Percentiles rank a stretch among this genome's conserved stretches.
These are phyloP conservation scores for maize (Zea mays) DNA, from an alignment of 176 grass and related monocot species.

Conservation along the genomic window DNA sequence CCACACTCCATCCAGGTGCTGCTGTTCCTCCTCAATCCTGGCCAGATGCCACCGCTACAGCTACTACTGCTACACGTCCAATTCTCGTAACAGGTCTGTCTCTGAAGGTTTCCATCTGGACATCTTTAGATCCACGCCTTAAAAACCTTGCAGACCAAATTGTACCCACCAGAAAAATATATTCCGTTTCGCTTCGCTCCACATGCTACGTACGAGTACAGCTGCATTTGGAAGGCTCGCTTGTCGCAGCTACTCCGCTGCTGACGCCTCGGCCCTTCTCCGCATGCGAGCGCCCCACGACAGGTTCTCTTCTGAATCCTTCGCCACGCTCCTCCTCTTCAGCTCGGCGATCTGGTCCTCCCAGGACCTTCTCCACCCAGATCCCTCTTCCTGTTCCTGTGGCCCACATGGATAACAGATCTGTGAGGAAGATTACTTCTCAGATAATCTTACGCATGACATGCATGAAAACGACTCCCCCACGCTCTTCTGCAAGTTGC, in stretches of 20 bases:
- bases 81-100: not conserved
- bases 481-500: too few species aligned
- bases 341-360: constrained; percentile 65
- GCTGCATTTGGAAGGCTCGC: not conserved
- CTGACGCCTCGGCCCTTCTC: constrained; percentile 49
- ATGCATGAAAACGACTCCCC: too few species aligned
- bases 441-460: too few species aligned
- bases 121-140: not conserved
- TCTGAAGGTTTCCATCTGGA: not conserved
- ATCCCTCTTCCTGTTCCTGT: constrained; percentile 59
- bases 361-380: constrained; percentile 61
- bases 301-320: constrained; percentile 62
- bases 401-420: not conserved
- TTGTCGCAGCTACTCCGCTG: constrained; percentile 29
- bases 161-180: constrained; percentile 1
- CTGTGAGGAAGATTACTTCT: not conserved
- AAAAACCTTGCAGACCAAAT: not conserved
- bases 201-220: not conserved
- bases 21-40: not conserved
- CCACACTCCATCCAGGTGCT: not conserved
- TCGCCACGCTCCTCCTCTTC: constrained; percentile 48
- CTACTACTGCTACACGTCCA: not conserved
- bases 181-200: not conserved
- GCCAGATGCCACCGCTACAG: not conserved
- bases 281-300: constrained; percentile 83